phyloP scores from a whole-genome alignment of 169 alveolate species.

The Plasmodium inui region DNA sequence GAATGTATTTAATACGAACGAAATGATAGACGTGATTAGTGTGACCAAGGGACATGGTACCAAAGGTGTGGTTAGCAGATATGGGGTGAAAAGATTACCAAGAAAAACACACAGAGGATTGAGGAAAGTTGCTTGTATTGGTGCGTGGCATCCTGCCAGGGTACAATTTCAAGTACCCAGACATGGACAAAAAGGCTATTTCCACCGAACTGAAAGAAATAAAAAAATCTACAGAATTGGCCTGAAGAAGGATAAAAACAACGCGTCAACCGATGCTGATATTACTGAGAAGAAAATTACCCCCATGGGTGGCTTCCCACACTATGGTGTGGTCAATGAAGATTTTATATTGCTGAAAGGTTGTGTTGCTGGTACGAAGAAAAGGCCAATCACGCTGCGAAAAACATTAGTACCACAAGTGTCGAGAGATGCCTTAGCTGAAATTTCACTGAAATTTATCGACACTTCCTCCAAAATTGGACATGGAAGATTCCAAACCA shows the following conservation, averaged over 20 bases:
- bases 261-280: constrained; percentile 98
- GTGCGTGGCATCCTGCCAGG: constrained; percentile 99
- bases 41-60: constrained; percentile 99
- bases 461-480: constrained; percentile 99
- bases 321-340: constrained; percentile 98
- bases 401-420: constrained; percentile 96
- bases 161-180: constrained; percentile 99
- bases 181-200: constrained; percentile 99
- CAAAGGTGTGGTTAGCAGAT: constrained; percentile 99
- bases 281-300: constrained; percentile 98
- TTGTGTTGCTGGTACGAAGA: constrained; percentile 97
- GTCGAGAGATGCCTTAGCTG: constrained; percentile 95
- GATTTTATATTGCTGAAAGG: constrained; percentile 99
- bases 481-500: constrained; percentile 99
- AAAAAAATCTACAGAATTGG: constrained; percentile 99
- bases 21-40: constrained; percentile 98
- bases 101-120: constrained; percentile 99
- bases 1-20: constrained; percentile 96
- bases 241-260: constrained; percentile 92
- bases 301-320: constrained; percentile 99
- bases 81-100: constrained; percentile 99
- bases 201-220: constrained; percentile 99
- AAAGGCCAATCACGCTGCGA: constrained; percentile 97
- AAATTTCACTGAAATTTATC: constrained; percentile 97
- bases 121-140: constrained; percentile 99